phyloP scores from a whole-genome alignment of 305 asterid species.

The Solanum hybrid region DNA sequence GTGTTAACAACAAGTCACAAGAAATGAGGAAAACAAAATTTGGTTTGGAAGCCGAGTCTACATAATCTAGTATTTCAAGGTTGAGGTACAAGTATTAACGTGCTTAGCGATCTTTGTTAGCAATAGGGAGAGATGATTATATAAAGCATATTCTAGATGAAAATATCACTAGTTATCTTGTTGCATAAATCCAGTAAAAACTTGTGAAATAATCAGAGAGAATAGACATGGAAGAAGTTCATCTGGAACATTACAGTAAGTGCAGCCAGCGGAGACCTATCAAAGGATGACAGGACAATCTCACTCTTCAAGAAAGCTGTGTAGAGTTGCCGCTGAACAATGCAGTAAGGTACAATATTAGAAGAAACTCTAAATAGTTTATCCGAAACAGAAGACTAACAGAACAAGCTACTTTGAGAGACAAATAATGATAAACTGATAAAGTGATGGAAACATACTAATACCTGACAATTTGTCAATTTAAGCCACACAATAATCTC shows the following conservation, averaged over 20 bases:
- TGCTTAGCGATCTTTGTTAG: background rate
- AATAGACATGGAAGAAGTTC: background rate
- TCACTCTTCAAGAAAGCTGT: constrained; percentile 93
- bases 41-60: background rate
- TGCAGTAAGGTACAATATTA: constrained; percentile 6
- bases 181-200: constrained; percentile 1
- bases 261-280: constrained; percentile 95
- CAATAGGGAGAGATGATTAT: background rate
- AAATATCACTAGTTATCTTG: background rate
- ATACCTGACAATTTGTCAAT: constrained; percentile 84
- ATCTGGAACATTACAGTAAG: constrained; percentile 55
- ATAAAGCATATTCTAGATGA: background rate
- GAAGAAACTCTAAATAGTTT: background rate
- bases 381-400: background rate
- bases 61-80: background rate
- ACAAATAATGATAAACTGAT: background rate
- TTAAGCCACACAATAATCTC: constrained; percentile 88
- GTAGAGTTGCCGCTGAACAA: constrained; percentile 73
- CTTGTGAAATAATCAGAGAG: background rate
- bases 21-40: background rate
- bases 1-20: background rate
- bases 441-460: constrained; percentile 1
- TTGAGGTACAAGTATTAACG: background rate
- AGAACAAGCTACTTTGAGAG: background rate
- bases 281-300: constrained; percentile 86